Conservation (phyloP, 148 eudicot genomes). For the Cornus controversa region DNA sequence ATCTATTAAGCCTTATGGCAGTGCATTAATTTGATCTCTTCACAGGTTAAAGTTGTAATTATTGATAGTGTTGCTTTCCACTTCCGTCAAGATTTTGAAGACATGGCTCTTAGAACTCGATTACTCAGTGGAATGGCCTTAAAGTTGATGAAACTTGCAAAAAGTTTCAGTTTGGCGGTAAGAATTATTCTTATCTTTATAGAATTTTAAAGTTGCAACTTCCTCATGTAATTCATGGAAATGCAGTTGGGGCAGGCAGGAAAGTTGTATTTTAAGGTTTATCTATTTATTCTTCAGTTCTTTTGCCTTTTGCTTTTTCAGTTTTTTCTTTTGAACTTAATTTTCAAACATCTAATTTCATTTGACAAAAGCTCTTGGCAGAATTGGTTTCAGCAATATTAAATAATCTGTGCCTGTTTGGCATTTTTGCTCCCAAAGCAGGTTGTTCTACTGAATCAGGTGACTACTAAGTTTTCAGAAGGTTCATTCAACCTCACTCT, state of each 20-base stretch:
- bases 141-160: constrained; percentile 88
- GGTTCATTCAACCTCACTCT: constrained; percentile 81
- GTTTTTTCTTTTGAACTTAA: background rate
- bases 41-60: constrained; percentile 81
- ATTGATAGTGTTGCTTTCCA: constrained; percentile 90
- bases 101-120: constrained; percentile 87
- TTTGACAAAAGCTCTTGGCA: background rate
- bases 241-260: background rate
- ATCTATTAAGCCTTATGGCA: background rate
- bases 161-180: constrained; percentile 74
- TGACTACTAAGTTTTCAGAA: constrained; percentile 69
- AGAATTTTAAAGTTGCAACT: background rate
- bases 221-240: constrained; percentile 1
- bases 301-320: background rate
- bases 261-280: background rate
- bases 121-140: constrained; percentile 79
- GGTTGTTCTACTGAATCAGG: constrained; percentile 89
- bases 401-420: background rate
- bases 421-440: constrained; percentile 19
- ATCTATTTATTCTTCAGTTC: too few species aligned
- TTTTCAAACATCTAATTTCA: background rate
- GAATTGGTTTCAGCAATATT: background rate
- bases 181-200: constrained; percentile 24
- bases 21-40: constrained; percentile 2
- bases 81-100: constrained; percentile 97